Evolutionary conservation across 106 monocot species (phyloP), one percentile per base, ranked within the genome.

Genomic region (Narthecium ossifragum): DNA sequence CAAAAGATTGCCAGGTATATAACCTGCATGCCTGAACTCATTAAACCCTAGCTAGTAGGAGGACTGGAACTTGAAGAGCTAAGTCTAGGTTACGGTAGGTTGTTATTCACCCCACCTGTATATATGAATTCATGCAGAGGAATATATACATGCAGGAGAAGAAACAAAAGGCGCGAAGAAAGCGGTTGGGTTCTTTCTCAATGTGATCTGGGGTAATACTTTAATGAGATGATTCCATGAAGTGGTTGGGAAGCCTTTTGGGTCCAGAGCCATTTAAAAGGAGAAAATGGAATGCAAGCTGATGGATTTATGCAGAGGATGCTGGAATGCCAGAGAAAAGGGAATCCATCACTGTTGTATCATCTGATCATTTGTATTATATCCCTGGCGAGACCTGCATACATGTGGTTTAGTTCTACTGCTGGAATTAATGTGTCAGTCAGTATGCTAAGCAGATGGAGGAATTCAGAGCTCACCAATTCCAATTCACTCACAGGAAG

Each of bases 161-260:
- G 36, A 51, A 37, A 63, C 63, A 63, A 39, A 37, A 36, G 61
- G n/a, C 18, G 46, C 61, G 61, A 0, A 62, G 47, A 62, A 62
- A 48, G 51, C 51, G 51, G 51, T 51, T 63, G 63, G 51, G 36
- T 22, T 65, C 33, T 40, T 65, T 65, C 65, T 39, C n/a, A 65
- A 29, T 20, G 18, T n/a, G 50, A 23, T 22, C 15, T 23, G 20
- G 21, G 50, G 22, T 51, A 51, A 51, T 51, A 23, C 21, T 51
- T 22, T 51, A 51, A 23, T 51, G 50, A 23, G 22, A 51, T 51
- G 43, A 60, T 17, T 60, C 26, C 45, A 28, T 28, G 14, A 29
- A 45, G 60, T 43, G 37, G 60, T 29, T 32, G 6, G 27, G 39
- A 53, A 53, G 36, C 24, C 24, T 51, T 51, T 21, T 10, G 50